Conservation (phyloP, 495 filamentous ascomycete genomes). For the Annulohypoxylon maeteangense region DNA sequence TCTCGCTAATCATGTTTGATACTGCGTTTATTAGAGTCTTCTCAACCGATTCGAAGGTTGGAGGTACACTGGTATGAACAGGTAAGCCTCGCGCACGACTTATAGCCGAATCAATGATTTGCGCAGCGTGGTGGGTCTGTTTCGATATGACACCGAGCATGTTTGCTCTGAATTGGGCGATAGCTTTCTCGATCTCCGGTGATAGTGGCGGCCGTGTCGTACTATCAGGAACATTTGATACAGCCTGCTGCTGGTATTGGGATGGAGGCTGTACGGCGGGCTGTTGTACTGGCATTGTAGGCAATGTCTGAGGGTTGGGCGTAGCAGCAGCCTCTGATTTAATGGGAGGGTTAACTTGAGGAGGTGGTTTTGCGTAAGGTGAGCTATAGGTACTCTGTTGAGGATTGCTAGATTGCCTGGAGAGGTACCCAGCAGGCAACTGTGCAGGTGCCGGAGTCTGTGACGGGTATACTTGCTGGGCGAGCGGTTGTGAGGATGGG, state of each 20-base stretch:
- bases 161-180: constrained; percentile 44
- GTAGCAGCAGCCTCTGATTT: constrained; percentile 32
- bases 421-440: constrained; percentile 47
- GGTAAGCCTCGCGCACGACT: constrained; percentile 43
- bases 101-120: constrained; percentile 45
- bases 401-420: constrained; percentile 48
- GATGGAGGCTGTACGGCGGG: constrained; percentile 10
- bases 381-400: constrained; percentile 56
- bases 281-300: constrained; percentile 28
- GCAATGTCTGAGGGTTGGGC: constrained; percentile 32
- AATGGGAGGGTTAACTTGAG: constrained; percentile 36
- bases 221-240: constrained; percentile 21
- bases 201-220: constrained; percentile 19
- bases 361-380: constrained; percentile 55
- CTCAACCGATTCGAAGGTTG: constrained; percentile 43
- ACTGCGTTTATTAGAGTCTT: constrained; percentile 44
- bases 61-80: constrained; percentile 38
- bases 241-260: constrained; percentile 24
- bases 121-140: constrained; percentile 40
- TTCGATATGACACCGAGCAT: constrained; percentile 44
- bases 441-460: constrained; percentile 51
- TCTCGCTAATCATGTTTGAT: constrained; percentile 45
- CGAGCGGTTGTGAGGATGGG: constrained; percentile 35
- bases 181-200: constrained; percentile 45
- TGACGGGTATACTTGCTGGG: constrained; percentile 48